Conservation (phyloP, 2,329 filamentous ascomycete genomes). For the Claviceps purpurea region DNA sequence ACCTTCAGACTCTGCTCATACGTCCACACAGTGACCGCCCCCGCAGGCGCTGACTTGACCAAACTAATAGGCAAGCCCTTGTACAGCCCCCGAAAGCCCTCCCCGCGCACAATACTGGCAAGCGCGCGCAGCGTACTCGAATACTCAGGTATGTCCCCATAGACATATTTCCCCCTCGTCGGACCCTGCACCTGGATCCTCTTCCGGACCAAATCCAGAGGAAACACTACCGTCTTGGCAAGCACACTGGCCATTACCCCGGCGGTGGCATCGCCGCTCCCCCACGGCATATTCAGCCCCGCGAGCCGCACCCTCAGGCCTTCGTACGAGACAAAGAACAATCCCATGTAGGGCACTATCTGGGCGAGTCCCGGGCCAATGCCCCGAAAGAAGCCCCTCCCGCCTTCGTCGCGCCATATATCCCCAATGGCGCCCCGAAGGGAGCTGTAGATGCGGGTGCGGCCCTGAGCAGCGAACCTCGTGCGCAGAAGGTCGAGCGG, state of each 20-base stretch:
- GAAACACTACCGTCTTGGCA: slow-evolving; percentile 84
- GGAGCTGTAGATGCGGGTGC: slow-evolving; percentile 61
- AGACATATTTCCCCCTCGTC: slow-evolving; percentile 63
- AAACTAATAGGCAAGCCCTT: slow-evolving; percentile 78
- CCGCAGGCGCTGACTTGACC: slow-evolving; percentile 86
- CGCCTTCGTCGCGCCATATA: slow-evolving; percentile 65
- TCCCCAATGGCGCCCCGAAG: slow-evolving; percentile 55
- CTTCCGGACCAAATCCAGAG: slow-evolving; percentile 84
- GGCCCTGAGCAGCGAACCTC: slow-evolving; percentile 90
- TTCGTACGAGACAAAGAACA: slow-evolving; percentile 90
- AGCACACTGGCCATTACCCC: slow-evolving; percentile 67
- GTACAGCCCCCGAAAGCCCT: slow-evolving; percentile 74
- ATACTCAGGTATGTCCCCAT: slow-evolving; percentile 82
- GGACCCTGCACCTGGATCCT: slow-evolving; percentile 91
- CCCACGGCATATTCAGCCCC: slow-evolving; percentile 47
- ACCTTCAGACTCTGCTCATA: slow-evolving; percentile 64
- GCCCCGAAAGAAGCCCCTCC: slow-evolving; percentile 75
- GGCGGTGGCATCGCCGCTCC: slow-evolving; percentile 70
- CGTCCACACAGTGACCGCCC: slow-evolving; percentile 88
- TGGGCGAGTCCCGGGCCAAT: slow-evolving; percentile 69
- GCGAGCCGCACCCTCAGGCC: slow-evolving; percentile 49
- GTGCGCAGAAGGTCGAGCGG: slow-evolving; percentile 87
- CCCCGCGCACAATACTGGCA: slow-evolving; percentile 50
- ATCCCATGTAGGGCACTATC: slow-evolving; percentile 91
- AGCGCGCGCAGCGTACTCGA: slow-evolving; percentile 53